Base-by-base conservation (phyloP, 257 asterid genomes). In the Avicennia marina region DNA sequence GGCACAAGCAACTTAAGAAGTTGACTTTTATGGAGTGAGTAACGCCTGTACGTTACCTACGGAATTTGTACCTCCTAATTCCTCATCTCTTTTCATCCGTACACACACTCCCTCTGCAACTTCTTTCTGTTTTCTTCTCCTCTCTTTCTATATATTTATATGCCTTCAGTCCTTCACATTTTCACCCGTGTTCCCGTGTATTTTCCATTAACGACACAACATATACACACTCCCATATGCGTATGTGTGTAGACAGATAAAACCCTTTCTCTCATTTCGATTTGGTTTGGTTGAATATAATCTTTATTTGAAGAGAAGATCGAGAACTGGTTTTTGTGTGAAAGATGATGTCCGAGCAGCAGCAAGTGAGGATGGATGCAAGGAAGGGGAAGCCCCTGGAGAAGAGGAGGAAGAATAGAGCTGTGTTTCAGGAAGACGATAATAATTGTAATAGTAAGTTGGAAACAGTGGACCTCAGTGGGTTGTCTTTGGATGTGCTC, bases 391-490 rank as follows among this genome's bases (percentile, higher is more conserved):
- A 4, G 45, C 7, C 38, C 2, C 20, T 2, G 8, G 20, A 29
- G 33, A 12, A 11, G n/a, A 39, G 2, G 44, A 39, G 2, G 44
- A 36, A 8, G 42, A 31, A 60, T 2, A 31, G 50, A 31, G 1
- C 1, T n/a, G n/a, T n/a, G n/a, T n/a, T n/a, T n/a, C 4, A 38
- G 9, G 39, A 38, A 20, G 72, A 57, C 11, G 27, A 8, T 41
- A 63, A 22, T 3, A 34, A 55, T 11, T 62, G 57, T 20, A 58
- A 31, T 4, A 67, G 68, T 11, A 64, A 64, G 72, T 64, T 80
- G 11, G 85, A 84, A 52, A 66, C 77, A 6, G 76, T 90, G 75
- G 95, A 90, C 70, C 74, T 90, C 39, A 90, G 98, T 72, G 90
- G 89, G 38, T 64, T 90, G 89, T 85, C 79, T 24, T 49, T 90